These are phyloP conservation scores for Sporisorium iseilematis-ciliati DNA, from an alignment of 1,284 basidiomycete species.

Conservation along the genomic window DNA sequence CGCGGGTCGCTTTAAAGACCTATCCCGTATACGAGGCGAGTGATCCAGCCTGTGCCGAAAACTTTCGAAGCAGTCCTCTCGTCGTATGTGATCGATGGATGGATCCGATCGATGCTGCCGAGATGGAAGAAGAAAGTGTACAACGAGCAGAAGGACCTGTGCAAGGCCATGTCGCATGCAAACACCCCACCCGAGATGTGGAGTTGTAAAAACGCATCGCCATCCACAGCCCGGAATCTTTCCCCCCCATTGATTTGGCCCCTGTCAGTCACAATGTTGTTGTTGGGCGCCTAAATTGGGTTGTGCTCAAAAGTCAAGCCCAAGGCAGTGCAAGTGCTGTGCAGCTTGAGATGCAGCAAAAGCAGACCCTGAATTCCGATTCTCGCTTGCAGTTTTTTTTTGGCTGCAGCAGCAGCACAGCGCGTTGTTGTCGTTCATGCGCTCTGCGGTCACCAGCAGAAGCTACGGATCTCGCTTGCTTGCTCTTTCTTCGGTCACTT, in stretches of 20 bases:
- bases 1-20: neutral
- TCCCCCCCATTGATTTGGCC: too few species aligned
- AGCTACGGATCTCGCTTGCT: neutral
- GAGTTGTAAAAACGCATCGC: too few species aligned
- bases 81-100: neutral
- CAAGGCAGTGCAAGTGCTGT: too few species aligned
- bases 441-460: neutral
- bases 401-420: constrained; percentile 1
- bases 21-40: neutral
- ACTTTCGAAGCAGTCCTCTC: neutral
- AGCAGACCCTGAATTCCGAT: constrained; percentile 5
- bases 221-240: too few species aligned
- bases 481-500: neutral
- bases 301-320: too few species aligned
- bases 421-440: neutral
- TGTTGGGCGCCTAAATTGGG: too few species aligned
- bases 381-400: neutral
- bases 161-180: too few species aligned
- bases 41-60: neutral
- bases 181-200: too few species aligned
- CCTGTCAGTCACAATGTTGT: too few species aligned
- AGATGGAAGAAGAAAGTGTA: neutral
- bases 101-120: neutral
- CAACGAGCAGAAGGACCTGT: too few species aligned
- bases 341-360: neutral